These are phyloP conservation scores for Fomes fomentarius DNA, from an alignment of 1,284 basidiomycete genomes.

Conservation along the genomic window DNA sequence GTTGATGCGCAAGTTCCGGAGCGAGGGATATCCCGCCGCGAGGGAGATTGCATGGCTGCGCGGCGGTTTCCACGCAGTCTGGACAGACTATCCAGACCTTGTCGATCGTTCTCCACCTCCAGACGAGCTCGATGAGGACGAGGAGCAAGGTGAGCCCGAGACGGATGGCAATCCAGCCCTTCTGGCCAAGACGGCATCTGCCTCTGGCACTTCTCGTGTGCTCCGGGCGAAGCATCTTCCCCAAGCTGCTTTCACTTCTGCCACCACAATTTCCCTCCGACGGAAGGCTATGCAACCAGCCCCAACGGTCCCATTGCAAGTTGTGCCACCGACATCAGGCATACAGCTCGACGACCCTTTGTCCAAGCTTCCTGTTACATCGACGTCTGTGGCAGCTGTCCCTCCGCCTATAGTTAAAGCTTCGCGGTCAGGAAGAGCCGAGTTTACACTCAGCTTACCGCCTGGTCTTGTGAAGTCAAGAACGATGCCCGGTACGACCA, in stretches of 20 bases:
- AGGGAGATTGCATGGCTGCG: slow-evolving; percentile 67
- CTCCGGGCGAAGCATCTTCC: slow-evolving; percentile 67
- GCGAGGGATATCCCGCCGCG: slow-evolving; percentile 66
- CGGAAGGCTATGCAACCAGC: slow-evolving; percentile 15
- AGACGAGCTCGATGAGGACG: slow-evolving; percentile 58
- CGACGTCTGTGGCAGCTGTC: slow-evolving; percentile 8
- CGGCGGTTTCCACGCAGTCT: slow-evolving; percentile 80
- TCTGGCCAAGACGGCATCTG: slow-evolving; percentile 20
- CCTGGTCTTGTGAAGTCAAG: slow-evolving; percentile 10
- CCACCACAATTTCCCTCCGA: slow-evolving; percentile 46
- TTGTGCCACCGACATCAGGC: slow-evolving; percentile 13
- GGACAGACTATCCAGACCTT: slow-evolving; percentile 54
- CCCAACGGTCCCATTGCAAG: slow-evolving; percentile 7
- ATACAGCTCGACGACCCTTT: slow-evolving; percentile 9
- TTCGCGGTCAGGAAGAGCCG: background rate
- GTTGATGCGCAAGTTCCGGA: slow-evolving; percentile 83
- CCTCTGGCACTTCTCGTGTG: slow-evolving; percentile 28
- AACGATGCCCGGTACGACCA: slow-evolving; percentile 5
- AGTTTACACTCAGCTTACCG: slow-evolving; percentile 17
- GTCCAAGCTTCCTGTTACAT: background rate
- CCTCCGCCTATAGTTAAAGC: background rate
- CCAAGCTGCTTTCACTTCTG: slow-evolving; percentile 62
- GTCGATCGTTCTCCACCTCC: slow-evolving; percentile 52
- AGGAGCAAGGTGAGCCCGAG: slow-evolving; percentile 28
- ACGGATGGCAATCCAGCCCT: slow-evolving; percentile 9